Conservation (phyloP, 352 stramenopile genomes). For the Pythium myriotylum region DNA sequence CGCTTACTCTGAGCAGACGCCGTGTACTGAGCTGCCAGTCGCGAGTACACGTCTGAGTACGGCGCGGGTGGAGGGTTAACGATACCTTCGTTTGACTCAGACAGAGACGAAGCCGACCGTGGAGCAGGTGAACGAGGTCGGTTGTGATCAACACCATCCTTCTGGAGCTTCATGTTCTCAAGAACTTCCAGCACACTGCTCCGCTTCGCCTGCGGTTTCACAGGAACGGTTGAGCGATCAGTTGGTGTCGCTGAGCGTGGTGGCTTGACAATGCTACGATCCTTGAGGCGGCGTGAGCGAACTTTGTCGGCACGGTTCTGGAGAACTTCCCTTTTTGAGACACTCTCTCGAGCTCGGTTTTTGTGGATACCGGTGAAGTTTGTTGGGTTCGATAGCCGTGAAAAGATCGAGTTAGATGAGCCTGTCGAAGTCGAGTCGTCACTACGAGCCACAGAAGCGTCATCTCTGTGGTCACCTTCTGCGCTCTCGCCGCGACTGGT, state of each 20-base stretch:
- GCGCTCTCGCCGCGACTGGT: slow-evolving; percentile 32
- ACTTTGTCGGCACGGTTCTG: slow-evolving; percentile 76
- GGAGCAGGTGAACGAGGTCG: slow-evolving; percentile 40
- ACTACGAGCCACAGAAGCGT: slow-evolving; percentile 58
- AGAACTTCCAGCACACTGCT: slow-evolving; percentile 81
- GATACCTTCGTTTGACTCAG: slow-evolving; percentile 29
- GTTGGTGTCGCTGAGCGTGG: slow-evolving; percentile 54
- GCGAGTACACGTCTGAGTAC: slow-evolving; percentile 77
- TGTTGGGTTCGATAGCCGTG: slow-evolving; percentile 81
- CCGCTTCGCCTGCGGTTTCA: slow-evolving; percentile 60
- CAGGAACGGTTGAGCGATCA: slow-evolving; percentile 50
- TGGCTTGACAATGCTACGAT: slow-evolving; percentile 58
- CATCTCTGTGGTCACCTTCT: slow-evolving; percentile 42
- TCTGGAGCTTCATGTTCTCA: slow-evolving; percentile 82
- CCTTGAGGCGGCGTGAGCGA: slow-evolving; percentile 67
- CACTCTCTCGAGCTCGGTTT: slow-evolving; percentile 79
- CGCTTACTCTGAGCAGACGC: slow-evolving; percentile 83
- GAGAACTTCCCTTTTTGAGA: slow-evolving; percentile 78
- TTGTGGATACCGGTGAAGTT: slow-evolving; percentile 91
- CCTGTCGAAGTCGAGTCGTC: slow-evolving; percentile 60
- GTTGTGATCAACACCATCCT: slow-evolving; percentile 51
- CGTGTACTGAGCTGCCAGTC: slow-evolving; percentile 81
- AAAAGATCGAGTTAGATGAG: slow-evolving; percentile 70
- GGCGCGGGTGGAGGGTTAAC: slow-evolving; percentile 54
- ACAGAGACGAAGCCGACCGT: slow-evolving; percentile 27